These are phyloP conservation scores for Fusarium sp. DNA, from an alignment of 2,329 filamentous ascomycete species.

Conservation along the genomic window DNA sequence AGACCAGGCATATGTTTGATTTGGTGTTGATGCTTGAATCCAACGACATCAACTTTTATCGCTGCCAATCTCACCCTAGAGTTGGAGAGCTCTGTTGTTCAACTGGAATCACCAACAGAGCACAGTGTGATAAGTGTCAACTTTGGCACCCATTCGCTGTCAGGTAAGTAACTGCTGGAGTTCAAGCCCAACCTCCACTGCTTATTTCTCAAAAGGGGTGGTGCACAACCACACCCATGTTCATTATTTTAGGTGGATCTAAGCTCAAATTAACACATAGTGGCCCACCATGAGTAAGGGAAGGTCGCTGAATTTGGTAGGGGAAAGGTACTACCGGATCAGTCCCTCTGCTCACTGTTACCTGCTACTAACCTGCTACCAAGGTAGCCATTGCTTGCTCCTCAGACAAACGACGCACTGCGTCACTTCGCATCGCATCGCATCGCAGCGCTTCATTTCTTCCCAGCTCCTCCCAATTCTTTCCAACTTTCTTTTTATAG, in stretches of 20 bases:
- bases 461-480: slow-evolving; percentile 4
- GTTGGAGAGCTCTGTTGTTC: too few relatives aligned
- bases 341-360: slow-evolving; percentile 25
- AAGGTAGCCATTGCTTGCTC: slow-evolving; percentile 40
- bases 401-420: slow-evolving; percentile 51
- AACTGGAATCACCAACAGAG: too few relatives aligned
- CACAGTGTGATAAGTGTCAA: too few relatives aligned
- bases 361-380: slow-evolving; percentile 8
- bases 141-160: too few relatives aligned
- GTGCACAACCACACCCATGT: slow-evolving; percentile 8
- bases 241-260: not conserved
- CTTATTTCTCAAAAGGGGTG: slow-evolving; percentile 14
- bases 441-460: slow-evolving; percentile 35
- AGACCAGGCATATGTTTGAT: too few relatives aligned
- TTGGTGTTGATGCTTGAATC: too few relatives aligned
- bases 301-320: slow-evolving; percentile 36
- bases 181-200: slow-evolving; percentile 19
- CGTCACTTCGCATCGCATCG: slow-evolving; percentile 48
- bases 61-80: too few relatives aligned
- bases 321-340: slow-evolving; percentile 31
- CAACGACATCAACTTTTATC: too few relatives aligned
- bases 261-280: not conserved
- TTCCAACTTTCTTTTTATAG: slow-evolving; percentile 10
- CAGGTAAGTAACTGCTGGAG: not conserved
- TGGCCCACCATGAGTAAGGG: slow-evolving; percentile 1